A percentile compares a stretch with the other conserved stretches of the same genome.
Conservation (phyloP, 2,329 filamentous ascomycete genomes). For the Verticillium klebahnii region DNA sequence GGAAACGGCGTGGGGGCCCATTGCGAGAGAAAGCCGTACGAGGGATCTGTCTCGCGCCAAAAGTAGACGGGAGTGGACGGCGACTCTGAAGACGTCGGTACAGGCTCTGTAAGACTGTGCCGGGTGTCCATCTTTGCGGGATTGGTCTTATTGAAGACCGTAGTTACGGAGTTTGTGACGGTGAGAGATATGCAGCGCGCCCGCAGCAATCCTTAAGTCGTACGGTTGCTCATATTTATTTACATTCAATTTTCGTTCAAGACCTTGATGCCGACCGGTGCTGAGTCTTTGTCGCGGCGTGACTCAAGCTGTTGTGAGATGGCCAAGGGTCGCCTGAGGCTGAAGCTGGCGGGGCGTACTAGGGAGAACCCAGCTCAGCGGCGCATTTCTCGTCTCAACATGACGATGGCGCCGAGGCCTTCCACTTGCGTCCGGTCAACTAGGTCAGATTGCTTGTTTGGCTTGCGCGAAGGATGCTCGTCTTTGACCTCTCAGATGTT, state of each 20-base stretch:
- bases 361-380: no score
- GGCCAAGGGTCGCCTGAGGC: neutral
- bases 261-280: neutral
- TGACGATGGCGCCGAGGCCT: no score
- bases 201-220: neutral
- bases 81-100: neutral
- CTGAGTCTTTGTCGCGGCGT: neutral
- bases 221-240: neutral
- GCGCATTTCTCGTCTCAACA: no score
- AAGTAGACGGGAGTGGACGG: conserved; percentile 33
- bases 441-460: no score
- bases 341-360: neutral
- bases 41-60: conserved; percentile 40
- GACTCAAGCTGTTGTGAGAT: neutral
- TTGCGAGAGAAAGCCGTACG: conserved; percentile 56
- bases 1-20: conserved; percentile 53
- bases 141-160: no score
- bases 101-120: neutral
- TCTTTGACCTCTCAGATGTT: no score
- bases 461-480: no score
- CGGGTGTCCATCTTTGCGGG: neutral
- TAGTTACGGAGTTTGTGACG: no score
- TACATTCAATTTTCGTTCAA: neutral
- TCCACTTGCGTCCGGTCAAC: no score
- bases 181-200: no score